Evolutionary conservation across 1,139 yeast genomes (phyloP), one percentile per base, ranked within the genome.

Genomic region (Diutina siamensis): DNA sequence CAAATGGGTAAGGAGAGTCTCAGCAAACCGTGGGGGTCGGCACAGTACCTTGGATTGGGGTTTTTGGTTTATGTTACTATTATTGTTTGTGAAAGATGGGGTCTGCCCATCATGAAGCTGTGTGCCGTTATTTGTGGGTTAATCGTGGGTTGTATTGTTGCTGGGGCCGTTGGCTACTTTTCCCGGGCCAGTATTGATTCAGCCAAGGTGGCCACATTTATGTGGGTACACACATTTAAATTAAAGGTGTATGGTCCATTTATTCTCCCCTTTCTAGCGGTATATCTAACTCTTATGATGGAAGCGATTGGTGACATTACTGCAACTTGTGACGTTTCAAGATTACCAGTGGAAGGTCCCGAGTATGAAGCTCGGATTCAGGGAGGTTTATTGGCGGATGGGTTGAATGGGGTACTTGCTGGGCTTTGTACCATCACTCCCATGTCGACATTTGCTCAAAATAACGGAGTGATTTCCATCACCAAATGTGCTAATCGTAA

Each of bases 261-360:
- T 4, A 87, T 87, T 15, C 66, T 87, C 46, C 96, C 96, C 17
- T 76, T 84, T 66, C 63, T 87, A 50, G 92, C 95, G 1, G 84
- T 86, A 46, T 87, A 80, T 59, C 68, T 85, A 25, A 86, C 82
- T 38, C 65, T 84, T 55, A 81, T 84, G 76, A 85, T 86, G 86
- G 96, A 87, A 66, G 83, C 94, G 45, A 85, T 87, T 57, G 96
- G 96, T 60, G 96, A 87, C 60, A 79, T 87, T 54, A 86, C 95
- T 35, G 96, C 96, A 27, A 85, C 95, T 31, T 80, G 86, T 47
- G 97, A 88, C 62, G 96, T 87, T 32, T 83, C 95, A 9, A 72
- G 94, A 57, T 69, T 83, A 51, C 87, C 81, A 49, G 86, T 86
- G 48, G 88, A 83, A 57, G 96, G 96, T 50, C 79, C 75, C 44